These are phyloP conservation scores for Vanilla planifolia DNA, from an alignment of 106 monocot species.

Conservation along the genomic window DNA sequence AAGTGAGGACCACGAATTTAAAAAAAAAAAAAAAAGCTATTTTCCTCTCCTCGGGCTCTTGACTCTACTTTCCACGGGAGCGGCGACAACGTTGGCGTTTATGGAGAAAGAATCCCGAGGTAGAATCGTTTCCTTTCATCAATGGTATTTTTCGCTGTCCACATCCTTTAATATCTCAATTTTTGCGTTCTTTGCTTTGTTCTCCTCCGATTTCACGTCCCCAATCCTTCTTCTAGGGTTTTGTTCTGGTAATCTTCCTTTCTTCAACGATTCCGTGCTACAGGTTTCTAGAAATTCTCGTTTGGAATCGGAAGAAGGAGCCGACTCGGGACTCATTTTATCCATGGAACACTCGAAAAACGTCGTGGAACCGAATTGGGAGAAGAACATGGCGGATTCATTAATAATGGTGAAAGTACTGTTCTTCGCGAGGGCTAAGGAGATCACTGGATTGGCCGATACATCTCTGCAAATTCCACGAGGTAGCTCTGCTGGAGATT, in stretches of 20 bases:
- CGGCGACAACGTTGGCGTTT: not conserved
- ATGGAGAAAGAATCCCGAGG: not conserved
- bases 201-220: not conserved
- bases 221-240: not conserved
- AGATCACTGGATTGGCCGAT: conserved; percentile 54
- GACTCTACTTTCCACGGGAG: not conserved
- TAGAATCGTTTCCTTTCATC: not conserved
- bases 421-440: conserved; percentile 88
- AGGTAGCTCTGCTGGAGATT: conserved; percentile 54
- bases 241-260: too few species aligned
- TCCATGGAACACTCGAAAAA: too few species aligned
- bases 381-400: not conserved
- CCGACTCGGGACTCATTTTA: too few species aligned
- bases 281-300: too few species aligned
- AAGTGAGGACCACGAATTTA: too few species aligned
- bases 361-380: not conserved
- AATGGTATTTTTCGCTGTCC: not conserved
- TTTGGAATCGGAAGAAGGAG: too few species aligned
- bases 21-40: too few species aligned
- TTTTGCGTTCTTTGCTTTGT: not conserved
- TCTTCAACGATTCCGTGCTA: too few species aligned
- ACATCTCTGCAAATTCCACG: conserved; percentile 31
- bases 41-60: too few species aligned
- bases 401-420: conserved; percentile 54
- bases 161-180: not conserved